Evolutionary conservation across 345 rosid species (phyloP).

Genomic region (Populus ilicifolia): DNA sequence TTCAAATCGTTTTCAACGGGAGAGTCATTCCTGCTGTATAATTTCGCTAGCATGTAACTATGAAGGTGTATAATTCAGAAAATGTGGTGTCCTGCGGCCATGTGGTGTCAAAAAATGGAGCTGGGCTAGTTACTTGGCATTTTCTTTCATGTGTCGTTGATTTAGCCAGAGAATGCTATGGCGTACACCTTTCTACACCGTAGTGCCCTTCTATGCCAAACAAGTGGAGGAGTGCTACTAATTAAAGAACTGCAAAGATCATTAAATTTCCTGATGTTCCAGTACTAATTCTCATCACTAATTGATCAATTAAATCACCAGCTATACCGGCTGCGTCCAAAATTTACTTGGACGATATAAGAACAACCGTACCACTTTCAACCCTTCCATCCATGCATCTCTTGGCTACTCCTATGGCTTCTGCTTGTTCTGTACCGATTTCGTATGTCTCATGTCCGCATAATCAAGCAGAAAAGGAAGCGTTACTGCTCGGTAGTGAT

Average conservation of each 20-base stretch:
- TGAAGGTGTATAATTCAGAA: background rate
- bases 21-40: background rate
- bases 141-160: background rate
- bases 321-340: too few species aligned
- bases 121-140: background rate
- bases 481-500: background rate
- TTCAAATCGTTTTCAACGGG: background rate
- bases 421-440: background rate
- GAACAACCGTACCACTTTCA: too few species aligned
- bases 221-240: too few species aligned
- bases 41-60: background rate
- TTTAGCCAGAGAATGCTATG: background rate
- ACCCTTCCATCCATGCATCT: too few species aligned
- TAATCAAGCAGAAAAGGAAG: background rate
- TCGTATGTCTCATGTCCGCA: background rate
- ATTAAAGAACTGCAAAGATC: too few species aligned
- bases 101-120: background rate
- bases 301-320: too few species aligned
- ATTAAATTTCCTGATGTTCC: too few species aligned
- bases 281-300: too few species aligned
- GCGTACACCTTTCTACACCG: background rate
- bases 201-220: background rate
- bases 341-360: too few species aligned
- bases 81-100: background rate
- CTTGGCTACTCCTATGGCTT: background rate